Conservation (phyloP, 257 asterid genomes). For the Schizonepeta tenuifolia region DNA sequence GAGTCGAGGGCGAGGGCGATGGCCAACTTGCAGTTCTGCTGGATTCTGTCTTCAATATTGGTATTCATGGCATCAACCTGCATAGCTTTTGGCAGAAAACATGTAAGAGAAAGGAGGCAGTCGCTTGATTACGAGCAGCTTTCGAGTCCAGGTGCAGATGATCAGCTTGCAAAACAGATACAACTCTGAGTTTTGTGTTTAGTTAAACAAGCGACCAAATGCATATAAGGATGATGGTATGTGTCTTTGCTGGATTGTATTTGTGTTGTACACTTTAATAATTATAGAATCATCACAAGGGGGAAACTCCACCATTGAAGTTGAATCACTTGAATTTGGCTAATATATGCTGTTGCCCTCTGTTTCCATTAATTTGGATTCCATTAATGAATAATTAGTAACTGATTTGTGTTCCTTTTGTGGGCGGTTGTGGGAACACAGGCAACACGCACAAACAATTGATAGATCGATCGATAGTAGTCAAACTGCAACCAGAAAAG, state of each 20-base stretch:
- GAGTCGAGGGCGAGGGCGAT: constrained; percentile 68
- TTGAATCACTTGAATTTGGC: too few species aligned
- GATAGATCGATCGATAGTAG: not conserved
- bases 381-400: not conserved
- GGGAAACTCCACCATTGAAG: not conserved
- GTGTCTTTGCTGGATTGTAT: not conserved
- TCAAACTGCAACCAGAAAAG: not conserved
- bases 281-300: not conserved
- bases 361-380: too few species aligned
- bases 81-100: constrained; percentile 42
- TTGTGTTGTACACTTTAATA: not conserved
- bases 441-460: not conserved
- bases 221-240: not conserved
- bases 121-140: constrained; percentile 62
- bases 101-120: constrained; percentile 33
- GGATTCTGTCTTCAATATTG: constrained; percentile 66
- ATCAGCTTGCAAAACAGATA: constrained; percentile 45
- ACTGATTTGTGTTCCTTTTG: not conserved
- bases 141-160: constrained; percentile 37
- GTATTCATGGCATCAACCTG: constrained; percentile 44
- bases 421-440: constrained; percentile 15
- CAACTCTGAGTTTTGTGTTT: constrained; percentile 35
- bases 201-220: not conserved
- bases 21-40: constrained; percentile 86
- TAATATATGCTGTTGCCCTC: not conserved